Conservation (phyloP, 2,329 filamentous ascomycete genomes). For the Curvularia lunata region DNA sequence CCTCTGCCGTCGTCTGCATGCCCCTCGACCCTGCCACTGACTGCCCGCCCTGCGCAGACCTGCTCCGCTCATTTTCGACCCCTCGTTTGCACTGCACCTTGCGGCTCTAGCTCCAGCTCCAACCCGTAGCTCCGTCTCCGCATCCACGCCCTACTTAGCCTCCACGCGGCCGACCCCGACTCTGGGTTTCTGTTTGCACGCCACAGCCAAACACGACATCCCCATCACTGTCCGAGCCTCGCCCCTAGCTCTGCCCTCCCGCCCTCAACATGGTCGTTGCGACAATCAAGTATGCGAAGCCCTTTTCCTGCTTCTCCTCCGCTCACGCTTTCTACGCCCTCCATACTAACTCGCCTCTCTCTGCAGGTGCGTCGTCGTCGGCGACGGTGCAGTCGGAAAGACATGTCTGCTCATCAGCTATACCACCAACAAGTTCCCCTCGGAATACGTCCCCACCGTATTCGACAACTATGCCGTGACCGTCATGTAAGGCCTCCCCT, state of each 20-base stretch:
- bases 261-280: slow-evolving; percentile 48
- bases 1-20: slow-evolving; percentile 15
- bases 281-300: slow-evolving; percentile 51
- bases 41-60: slow-evolving; percentile 34
- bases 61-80: slow-evolving; percentile 40
- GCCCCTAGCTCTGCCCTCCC: not conserved
- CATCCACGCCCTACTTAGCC: slow-evolving; percentile 20
- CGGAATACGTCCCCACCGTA: slow-evolving; percentile 98
- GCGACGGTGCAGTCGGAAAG: slow-evolving; percentile 99
- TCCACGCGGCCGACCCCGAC: slow-evolving; percentile 24
- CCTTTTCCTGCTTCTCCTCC: not conserved
- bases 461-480: slow-evolving; percentile 99
- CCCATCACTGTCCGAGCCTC: slow-evolving; percentile 10
- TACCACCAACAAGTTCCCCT: slow-evolving; percentile 99
- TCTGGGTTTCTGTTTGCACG: slow-evolving; percentile 20
- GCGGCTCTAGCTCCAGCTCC: slow-evolving; percentile 26
- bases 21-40: slow-evolving; percentile 33
- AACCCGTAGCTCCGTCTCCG: slow-evolving; percentile 29
- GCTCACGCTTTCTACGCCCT: not conserved
- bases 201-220: slow-evolving; percentile 21
- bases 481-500: slow-evolving; percentile 78
- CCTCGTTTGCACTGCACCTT: slow-evolving; percentile 45
- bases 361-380: slow-evolving; percentile 92
- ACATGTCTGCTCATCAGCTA: slow-evolving; percentile 99
- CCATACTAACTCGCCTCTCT: slow-evolving; percentile 19